Base-by-base conservation (phyloP, 2,329 filamentous ascomycete genomes). In the Metarhizium album region DNA sequence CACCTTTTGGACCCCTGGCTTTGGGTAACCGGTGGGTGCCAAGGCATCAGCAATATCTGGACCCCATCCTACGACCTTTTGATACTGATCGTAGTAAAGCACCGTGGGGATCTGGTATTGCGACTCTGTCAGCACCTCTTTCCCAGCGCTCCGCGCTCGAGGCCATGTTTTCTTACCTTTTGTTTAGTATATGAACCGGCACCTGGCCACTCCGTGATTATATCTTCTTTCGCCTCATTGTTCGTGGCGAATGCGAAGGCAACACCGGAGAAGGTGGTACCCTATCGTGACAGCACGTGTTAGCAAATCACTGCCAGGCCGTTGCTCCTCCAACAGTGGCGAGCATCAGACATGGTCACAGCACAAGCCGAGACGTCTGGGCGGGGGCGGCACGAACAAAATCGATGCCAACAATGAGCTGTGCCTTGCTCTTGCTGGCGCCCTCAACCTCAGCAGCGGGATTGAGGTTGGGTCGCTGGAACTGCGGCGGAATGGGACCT, bases 21-120 rank as follows among this genome's bases (percentile, higher is more conserved):
- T 97, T 59, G 93, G 93, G 69, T 97, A 97, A 56, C 93, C 93
- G 40, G 93, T 97, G 29, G 93, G 93, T 49, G 93, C 91, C 57
- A 97, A 80, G 57, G 93, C 93, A 71, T 97, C 91, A 54, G 93
- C 89, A 62, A 97, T 97, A 75, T 98, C 93, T 52, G 91, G 90
- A 55, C 93, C 93, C 93, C 93, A 98, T 61, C 93, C 93, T n/a
- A 97, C 93, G 46, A 98, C 93, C 70, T 97, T 96, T 65, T 98
- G 93, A 69, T 96, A 95, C 71, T 97, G 91, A 66, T 98, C 93
- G 67, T 98, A 98, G 75, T 98, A 98, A 54, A 98, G 80, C n/a
- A 98, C 93, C 14, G 93, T 97, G 16, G 93, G 93, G 60, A 98
- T 97, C 93, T 95, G 63, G n/a, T 9, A 14, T 46, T 43, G 14